Evolutionary conservation across 1,284 basidiomycete species (phyloP).

Genomic region (Vanrija sp.): DNA sequence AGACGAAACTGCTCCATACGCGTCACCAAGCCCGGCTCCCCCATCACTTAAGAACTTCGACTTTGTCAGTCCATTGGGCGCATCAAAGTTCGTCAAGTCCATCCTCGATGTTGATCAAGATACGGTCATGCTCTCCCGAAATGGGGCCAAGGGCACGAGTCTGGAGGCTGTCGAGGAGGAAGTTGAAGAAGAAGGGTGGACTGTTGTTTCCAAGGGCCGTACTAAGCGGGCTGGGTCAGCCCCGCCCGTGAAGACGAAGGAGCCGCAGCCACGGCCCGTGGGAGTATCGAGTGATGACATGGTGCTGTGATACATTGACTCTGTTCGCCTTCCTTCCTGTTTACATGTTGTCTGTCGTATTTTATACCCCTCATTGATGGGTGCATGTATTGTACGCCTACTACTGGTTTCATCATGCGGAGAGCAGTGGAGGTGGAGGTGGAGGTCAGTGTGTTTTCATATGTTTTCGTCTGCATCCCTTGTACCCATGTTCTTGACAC

Average conservation of each 20-base stretch:
- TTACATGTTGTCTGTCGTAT: background rate
- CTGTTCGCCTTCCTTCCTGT: background rate
- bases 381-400: no score
- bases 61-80: slow-evolving; percentile 41
- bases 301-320: slow-evolving; percentile 1
- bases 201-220: slow-evolving; percentile 3
- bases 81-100: slow-evolving; percentile 11
- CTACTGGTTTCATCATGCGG: no score
- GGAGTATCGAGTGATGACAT: slow-evolving; percentile 9
- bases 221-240: slow-evolving; percentile 13
- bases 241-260: slow-evolving; percentile 7
- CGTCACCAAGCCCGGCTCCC: slow-evolving; percentile 14
- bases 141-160: background rate
- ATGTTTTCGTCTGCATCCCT: no score
- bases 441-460: no score
- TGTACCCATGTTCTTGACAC: no score
- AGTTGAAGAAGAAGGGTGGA: slow-evolving; percentile 19
- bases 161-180: slow-evolving; percentile 16
- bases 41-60: slow-evolving; percentile 35
- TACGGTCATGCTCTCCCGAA: slow-evolving; percentile 5
- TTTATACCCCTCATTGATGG: no score
- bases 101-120: slow-evolving; percentile 7
- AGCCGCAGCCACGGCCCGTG: background rate
- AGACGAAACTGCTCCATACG: slow-evolving; percentile 36
- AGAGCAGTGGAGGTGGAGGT: no score